These are phyloP conservation scores for Oryza nivara DNA, from an alignment of 176 grass and related monocot genomes.

Conservation along the genomic window DNA sequence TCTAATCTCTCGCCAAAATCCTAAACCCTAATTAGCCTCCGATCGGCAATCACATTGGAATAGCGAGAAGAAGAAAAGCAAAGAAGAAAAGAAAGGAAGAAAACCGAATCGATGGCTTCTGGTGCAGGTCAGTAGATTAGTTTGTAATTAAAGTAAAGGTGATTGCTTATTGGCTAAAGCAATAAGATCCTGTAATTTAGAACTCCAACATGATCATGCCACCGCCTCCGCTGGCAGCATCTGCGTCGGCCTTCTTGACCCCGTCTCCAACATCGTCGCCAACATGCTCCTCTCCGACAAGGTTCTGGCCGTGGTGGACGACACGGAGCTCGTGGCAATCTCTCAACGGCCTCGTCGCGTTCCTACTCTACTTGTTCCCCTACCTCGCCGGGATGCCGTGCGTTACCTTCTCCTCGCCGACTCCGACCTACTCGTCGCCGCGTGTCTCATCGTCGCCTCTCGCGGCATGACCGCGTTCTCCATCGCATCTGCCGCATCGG, in stretches of 20 bases:
- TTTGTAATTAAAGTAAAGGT: too few species aligned
- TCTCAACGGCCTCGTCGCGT: neutral
- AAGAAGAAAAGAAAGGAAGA: too few species aligned
- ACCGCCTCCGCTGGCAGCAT: neutral
- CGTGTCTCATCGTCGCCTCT: neutral
- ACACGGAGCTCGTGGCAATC: neutral
- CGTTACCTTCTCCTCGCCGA: conserved; percentile 2
- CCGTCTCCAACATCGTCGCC: conserved; percentile 11
- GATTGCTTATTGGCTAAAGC: too few species aligned
- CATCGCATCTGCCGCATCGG: too few species aligned
- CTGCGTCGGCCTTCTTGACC: conserved; percentile 33
- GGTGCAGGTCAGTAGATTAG: too few species aligned
- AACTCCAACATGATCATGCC: too few species aligned
- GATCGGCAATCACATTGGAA: too few species aligned
- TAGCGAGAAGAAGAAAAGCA: too few species aligned
- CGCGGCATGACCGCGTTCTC: neutral
- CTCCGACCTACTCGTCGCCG: neutral
- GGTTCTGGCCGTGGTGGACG: neutral
- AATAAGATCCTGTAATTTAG: too few species aligned
- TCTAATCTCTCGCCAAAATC: too few species aligned
- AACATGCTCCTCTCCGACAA: neutral
- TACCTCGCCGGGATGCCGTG: conserved; percentile 10
- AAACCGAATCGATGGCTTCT: too few species aligned
- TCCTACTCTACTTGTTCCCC: conserved; percentile 7
- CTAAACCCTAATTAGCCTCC: too few species aligned